Evolutionary conservation across 2,329 filamentous ascomycete species (phyloP).

Genomic region (Aspergillus brasiliensis): DNA sequence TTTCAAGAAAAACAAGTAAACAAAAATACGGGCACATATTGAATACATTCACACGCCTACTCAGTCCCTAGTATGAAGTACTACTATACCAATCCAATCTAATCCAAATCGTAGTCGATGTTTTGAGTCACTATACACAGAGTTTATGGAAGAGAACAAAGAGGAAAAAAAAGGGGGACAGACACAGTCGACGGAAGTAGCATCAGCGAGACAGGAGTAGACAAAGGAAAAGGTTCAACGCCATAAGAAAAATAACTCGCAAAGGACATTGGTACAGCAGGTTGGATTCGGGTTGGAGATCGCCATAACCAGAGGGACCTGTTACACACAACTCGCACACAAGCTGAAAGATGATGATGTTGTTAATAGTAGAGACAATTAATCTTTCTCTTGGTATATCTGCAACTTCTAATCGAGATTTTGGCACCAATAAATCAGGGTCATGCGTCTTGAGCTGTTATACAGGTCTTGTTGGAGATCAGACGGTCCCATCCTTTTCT

Average conservation of each 20-base stretch:
- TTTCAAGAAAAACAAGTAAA: too few relatives aligned
- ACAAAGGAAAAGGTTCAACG: slow-evolving; percentile 37
- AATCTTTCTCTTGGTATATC: slow-evolving; percentile 2
- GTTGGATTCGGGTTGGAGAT: neutral
- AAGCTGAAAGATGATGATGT: neutral
- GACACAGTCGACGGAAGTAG: neutral
- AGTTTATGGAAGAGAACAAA: slow-evolving; percentile 15
- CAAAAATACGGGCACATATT: too few relatives aligned
- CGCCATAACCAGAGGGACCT: slow-evolving; percentile 8
- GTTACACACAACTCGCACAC: slow-evolving; percentile 11
- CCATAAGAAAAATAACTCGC: slow-evolving; percentile 30
- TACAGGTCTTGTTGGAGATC: slow-evolving; percentile 19
- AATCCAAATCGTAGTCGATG: slow-evolving; percentile 4
- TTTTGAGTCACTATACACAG: slow-evolving; percentile 24
- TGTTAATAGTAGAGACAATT: neutral
- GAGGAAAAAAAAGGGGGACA: slow-evolving; percentile 21
- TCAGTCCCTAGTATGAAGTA: too few relatives aligned
- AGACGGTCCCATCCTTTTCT: slow-evolving; percentile 26
- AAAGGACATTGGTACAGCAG: slow-evolving; percentile 21
- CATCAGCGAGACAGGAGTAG: slow-evolving; percentile 9
- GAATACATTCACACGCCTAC: neutral
- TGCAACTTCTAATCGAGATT: slow-evolving; percentile 1
- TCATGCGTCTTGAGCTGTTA: slow-evolving; percentile 12
- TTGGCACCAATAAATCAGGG: neutral
- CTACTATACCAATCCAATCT: neutral